Conservation (phyloP, 1,284 basidiomycete genomes). For the Boletus holoroseus region DNA sequence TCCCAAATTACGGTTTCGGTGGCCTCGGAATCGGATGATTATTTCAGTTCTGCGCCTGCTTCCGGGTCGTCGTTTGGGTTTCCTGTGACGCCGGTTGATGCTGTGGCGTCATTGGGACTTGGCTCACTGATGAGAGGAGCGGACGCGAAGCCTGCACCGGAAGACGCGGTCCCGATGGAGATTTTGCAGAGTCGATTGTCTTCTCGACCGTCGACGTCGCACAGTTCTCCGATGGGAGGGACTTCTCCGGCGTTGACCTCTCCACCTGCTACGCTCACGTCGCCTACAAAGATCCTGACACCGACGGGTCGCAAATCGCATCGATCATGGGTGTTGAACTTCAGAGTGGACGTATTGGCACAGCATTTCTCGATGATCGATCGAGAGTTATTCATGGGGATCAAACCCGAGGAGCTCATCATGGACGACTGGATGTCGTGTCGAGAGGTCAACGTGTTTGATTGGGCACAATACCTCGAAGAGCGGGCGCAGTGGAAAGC, state of each 20-base stretch:
- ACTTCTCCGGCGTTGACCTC: constrained; percentile 13
- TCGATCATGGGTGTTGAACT: constrained; percentile 61
- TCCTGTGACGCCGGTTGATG: constrained; percentile 16
- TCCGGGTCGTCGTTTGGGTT: constrained; percentile 21
- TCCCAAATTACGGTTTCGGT: constrained; percentile 25
- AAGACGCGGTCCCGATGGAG: constrained; percentile 61
- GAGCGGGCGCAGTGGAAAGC: constrained; percentile 67
- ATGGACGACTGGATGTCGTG: constrained; percentile 61
- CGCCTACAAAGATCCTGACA: constrained; percentile 28
- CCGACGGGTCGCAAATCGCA: constrained; percentile 39
- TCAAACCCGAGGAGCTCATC: constrained; percentile 81
- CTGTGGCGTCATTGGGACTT: constrained; percentile 2
- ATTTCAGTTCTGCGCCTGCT: constrained; percentile 18
- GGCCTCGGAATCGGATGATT: constrained; percentile 24
- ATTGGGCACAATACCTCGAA: constrained; percentile 80
- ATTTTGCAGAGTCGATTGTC: constrained; percentile 57
- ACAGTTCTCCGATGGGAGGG: constrained; percentile 24
- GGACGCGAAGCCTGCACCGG: constrained; percentile 48
- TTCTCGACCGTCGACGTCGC: constrained; percentile 36
- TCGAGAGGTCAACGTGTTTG: constrained; percentile 65
- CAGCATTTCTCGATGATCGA: constrained; percentile 86
- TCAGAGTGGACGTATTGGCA: constrained; percentile 60
- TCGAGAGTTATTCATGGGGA: constrained; percentile 74
- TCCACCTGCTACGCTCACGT: constrained; percentile 30
- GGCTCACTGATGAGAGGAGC: constrained; percentile 33